Evolutionary conservation across 805 yeast genomes (phyloP), one percentile per base, ranked within the genome.

Genomic region (Debaryomyces maramus): DNA sequence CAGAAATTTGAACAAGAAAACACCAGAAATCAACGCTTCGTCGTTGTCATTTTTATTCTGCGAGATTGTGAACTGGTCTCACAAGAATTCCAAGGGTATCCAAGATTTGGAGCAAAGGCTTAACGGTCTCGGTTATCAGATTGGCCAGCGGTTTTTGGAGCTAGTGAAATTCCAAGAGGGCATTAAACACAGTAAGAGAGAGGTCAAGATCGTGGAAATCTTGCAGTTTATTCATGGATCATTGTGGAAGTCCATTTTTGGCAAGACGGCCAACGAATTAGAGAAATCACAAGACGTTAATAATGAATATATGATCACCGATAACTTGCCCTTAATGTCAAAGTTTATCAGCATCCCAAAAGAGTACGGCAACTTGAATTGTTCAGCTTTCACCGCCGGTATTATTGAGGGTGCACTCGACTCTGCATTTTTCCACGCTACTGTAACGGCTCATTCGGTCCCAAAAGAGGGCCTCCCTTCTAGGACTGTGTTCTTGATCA

Each of bases 321-420:
- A 88, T 57, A 78, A 82, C 51, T 58, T 70, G 10, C 96, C 96
- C 5, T 51, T 85, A 33, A 70, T 88, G 28, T 73, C 86, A n/a
- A 78, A 77, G 50, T 88, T 73, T 55, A 79, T 88, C 8, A 79
- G 86, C 21, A 82, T 85, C 4, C 96, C 96, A 2, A 79, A 77
- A 49, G 95, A 88, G 47, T 80, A 83, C 55, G 81, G 85, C 8
- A 81, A 81, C 46, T 71, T 88, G 52, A 86, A 85, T 55, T 85
- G 93, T 54, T 81, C 84, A 11, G 90, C 96, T 0, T 86, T 85
- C 55, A 78, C 83, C 1, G 96, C 95, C 0, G 96, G 96, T 0
- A 74, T 88, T 11, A 73, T 88, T 29, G 96, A 88, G 58, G 95
- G 95, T 0, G 81, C 88, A 1, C 65, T 88, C 42, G 93, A 85